Evolutionary conservation across 2,329 filamentous ascomycete genomes (phyloP), one percentile per base, ranked within the genome.

Genomic region (Fusarium succisae): DNA sequence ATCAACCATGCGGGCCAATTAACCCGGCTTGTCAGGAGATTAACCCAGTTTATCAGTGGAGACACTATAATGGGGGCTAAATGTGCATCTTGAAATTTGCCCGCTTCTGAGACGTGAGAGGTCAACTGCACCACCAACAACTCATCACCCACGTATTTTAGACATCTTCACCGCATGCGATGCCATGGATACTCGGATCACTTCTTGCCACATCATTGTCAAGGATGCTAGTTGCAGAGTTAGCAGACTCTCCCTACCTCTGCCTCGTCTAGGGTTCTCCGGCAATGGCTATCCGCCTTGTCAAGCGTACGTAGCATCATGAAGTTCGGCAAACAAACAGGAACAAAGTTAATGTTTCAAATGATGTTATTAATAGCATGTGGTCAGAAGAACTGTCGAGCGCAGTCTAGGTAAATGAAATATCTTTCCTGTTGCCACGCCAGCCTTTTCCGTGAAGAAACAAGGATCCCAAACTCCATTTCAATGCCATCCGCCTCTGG

Each of bases 51-150:
- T 67, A 47, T 56, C 24, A 59, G 50, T 74, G 73, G 73, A 24
- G 39, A 41, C 54, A 50, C 37, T 44, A 37, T 20, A 76, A 76
- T 76, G 66, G 76, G 68, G 76, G 69, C 75, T 78, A 78, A 78
- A 78, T 77, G 69, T 69, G 65, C 45, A 59, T 57, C 57, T 64
- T 18, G 20, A 58, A 66, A 66, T 70, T 76, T 72, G 70, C 62
- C 73, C 56, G 37, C 57, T 74, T 73, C 68, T 73, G 50, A 44
- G 45, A 53, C 35, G 50, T 75, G 64, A 74, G 63, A 74, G 72
- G 72, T 59, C 72, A 51, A 51, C 45, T 65, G 39, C 66, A 75
- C 69, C 44, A 73, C 59, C 59, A 72, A 72, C 66, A 53, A 57
- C 47, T 48, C 39, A 60, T 45, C 44, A 48, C 48, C 67, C 61